Percentiles rank a stretch among this genome's conserved stretches.
Evolutionary conservation across 2,329 filamentous ascomycete genomes (phyloP).

Genomic region (Aspergillus melleus): DNA sequence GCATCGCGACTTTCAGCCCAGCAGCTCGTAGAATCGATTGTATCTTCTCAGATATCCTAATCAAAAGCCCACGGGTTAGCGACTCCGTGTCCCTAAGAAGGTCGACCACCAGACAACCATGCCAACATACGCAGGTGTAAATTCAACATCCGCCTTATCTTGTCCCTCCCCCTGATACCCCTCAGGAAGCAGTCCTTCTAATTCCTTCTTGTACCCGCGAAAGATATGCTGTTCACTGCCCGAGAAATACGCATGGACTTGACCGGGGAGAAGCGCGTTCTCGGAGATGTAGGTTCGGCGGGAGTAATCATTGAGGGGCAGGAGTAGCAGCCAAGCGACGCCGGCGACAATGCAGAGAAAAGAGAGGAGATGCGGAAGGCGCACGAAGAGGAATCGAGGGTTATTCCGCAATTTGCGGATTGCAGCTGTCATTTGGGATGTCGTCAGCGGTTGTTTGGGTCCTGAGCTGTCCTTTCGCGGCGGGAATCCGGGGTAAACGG

Average conservation of each 20-base stretch:
- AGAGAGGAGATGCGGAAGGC: constrained; percentile 84
- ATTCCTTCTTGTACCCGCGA: constrained; percentile 82
- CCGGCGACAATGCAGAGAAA: constrained; percentile 81
- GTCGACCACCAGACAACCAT: not conserved
- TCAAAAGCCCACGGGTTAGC: constrained; percentile 16
- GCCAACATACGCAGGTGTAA: constrained; percentile 30
- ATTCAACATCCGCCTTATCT: constrained; percentile 18
- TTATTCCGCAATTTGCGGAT: constrained; percentile 67
- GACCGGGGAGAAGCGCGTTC: constrained; percentile 90
- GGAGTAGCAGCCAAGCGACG: constrained; percentile 82
- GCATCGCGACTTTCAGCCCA: constrained; percentile 82
- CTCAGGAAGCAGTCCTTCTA: constrained; percentile 53
- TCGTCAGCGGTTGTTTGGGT: constrained; percentile 18
- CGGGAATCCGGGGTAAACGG: constrained; percentile 16
- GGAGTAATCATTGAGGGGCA: constrained; percentile 89
- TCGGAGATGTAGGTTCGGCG: constrained; percentile 94
- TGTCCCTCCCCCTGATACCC: constrained; percentile 9
- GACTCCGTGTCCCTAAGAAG: not conserved
- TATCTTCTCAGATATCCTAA: constrained; percentile 65
- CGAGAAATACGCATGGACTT: constrained; percentile 96
- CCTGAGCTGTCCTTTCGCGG: constrained; percentile 13
- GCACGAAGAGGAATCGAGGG: constrained; percentile 69
- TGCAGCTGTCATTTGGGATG: constrained; percentile 30
- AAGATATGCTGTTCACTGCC: constrained; percentile 96
- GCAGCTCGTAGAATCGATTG: constrained; percentile 73